Evolutionary conservation across 768 basidiomycete genomes (phyloP), one percentile per base, ranked within the genome.

Genomic region (Podaxis mareebaensis): DNA sequence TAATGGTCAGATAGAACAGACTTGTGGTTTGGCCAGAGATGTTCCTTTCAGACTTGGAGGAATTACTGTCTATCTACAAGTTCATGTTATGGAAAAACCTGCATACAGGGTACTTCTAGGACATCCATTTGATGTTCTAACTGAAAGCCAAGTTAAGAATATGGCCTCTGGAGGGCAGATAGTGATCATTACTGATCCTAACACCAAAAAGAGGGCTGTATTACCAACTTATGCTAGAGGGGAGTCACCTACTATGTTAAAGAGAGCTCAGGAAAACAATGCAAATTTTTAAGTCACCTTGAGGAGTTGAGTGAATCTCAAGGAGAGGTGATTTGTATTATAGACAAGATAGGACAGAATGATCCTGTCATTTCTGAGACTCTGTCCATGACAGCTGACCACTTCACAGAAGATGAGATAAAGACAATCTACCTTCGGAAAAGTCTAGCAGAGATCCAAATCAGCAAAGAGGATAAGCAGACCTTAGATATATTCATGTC

Each of bases 81-180:
- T 73, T 7, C 74, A 76, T 49, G 64, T 76, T 4, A 68, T 76
- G 7, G 42, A 64, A 20, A 58, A 60, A 1, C 68, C 69, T 0
- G 67, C 74, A 0, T 76, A 76, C 55, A 64, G 66, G 13, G 68
- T 76, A 2, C 39, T 76, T 4, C 54, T 76, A 1, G 74, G 74
- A 4, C 53, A 74, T 36, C 73, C 75, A 3, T 75, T 76, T 58
- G 70, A 74, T 60, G 22, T 67, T 69, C 1, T 39, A n/a, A n/a
- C n/a, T n/a, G n/a, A n/a, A n/a, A n/a, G n/a, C n/a, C n/a, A n/a
- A n/a, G n/a, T n/a, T n/a, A n/a, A n/a, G n/a, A n/a, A n/a, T n/a
- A n/a, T n/a, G n/a, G n/a, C n/a, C n/a, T n/a, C n/a, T n/a, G n/a
- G n/a, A n/a, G n/a, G n/a, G n/a, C n/a, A n/a, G n/a, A n/a, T n/a